Conservation (phyloP, 495 filamentous ascomycete species). For the Penicillium macrosclerotiorum region DNA sequence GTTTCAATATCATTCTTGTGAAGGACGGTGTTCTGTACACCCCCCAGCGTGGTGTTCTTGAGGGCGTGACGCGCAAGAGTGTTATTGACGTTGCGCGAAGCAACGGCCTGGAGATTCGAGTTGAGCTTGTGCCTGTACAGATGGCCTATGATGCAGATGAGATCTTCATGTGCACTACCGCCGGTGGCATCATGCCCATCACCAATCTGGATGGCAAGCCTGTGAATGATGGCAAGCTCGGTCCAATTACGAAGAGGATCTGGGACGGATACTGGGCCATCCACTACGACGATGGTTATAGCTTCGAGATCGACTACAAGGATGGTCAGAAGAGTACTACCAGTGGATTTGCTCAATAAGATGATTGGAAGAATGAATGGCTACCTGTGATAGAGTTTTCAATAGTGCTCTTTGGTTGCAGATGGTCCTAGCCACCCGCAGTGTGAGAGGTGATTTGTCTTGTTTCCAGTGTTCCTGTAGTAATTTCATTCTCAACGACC, state of each 20-base stretch:
- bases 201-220: no score
- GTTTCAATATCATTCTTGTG: conserved; percentile 33
- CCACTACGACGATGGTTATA: neutral
- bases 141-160: no score
- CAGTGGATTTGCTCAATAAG: neutral
- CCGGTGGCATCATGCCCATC: no score
- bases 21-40: conserved; percentile 33
- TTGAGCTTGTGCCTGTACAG: no score
- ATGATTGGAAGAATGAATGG: neutral
- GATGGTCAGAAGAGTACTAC: neutral
- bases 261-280: neutral
- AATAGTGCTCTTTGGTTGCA: no score
- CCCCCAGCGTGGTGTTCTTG: conserved; percentile 29
- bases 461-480: no score
- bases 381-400: no score
- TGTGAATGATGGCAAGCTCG: neutral
- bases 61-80: conserved; percentile 33
- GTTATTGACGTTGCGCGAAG: conserved; percentile 28
- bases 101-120: conserved; percentile 18
- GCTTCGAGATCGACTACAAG: neutral
- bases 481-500: no score
- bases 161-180: no score
- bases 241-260: neutral
- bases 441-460: no score
- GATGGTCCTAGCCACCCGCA: no score